Evolutionary conservation across 75 land plant species (phyloP), one percentile per base, ranked within the genome.

Genomic region (Cunninghamia lanceolata): DNA sequence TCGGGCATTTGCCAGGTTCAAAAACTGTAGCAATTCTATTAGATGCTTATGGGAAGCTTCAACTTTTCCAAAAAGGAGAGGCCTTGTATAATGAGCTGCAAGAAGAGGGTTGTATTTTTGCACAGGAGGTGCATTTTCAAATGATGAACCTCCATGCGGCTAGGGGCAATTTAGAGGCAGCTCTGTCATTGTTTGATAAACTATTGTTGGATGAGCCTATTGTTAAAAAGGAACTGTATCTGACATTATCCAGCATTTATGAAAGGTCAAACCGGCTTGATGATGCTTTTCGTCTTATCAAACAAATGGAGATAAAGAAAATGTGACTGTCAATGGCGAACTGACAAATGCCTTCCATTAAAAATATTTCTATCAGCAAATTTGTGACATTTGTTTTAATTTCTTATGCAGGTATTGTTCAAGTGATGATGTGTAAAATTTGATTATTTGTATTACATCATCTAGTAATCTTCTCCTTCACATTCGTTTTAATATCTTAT

Each of bases 121-220:
- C 91, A 1, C 93, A 93, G 82, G 89, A 92, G 68, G 95, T 95
- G 35, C 99, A 98, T 82, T 93, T 93, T 56, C 94, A 95, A 85
- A 98, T 98, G 99, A 86, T 98, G 86, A 92, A 93, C 63, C 75
- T 97, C 45, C 87, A 92, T 54, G 99, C 99, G 0, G 88, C 89
- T 75, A 88, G 84, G 40, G 68, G 92, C 34, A 92, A 94, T 84
- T 89, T 95, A 34, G 73, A 91, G 52, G 89, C 86, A 34, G 90
- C 96, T 17, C 91, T 94, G 84, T 19, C 86, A 8, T 52, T 98
- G 54, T 90, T 97, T 84, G 92, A 91, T 85, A 89, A 85, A 85
- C 89, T 98, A 63, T 84, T 89, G 11, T 36, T 50, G 52, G 93
- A 98, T 85, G 90, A 94, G 11, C 89, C 89, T 82, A 84, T 98